Evolutionary conservation across 1,284 basidiomycete species (phyloP).

Genomic region (Leccinum griseonigrum): DNA sequence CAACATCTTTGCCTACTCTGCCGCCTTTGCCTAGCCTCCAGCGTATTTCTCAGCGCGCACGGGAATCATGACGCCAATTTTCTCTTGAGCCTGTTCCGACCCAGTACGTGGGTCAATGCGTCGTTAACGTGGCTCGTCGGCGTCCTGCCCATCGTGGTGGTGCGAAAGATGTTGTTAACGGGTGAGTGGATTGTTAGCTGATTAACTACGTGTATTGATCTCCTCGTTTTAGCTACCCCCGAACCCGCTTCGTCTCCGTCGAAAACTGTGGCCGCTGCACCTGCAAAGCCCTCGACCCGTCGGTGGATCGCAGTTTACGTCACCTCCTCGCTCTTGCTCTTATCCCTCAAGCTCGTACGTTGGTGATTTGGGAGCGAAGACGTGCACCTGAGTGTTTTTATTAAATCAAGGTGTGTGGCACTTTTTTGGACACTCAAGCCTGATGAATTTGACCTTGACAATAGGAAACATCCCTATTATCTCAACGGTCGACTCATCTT

Average conservation of each 20-base stretch:
- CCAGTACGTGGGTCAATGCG: conserved; percentile 31
- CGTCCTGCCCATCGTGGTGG: conserved; percentile 50
- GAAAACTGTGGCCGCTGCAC: conserved; percentile 42
- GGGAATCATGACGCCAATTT: conserved; percentile 12
- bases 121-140: conserved; percentile 37
- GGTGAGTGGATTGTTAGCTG: conserved; percentile 38
- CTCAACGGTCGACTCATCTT: conserved; percentile 67
- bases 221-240: conserved; percentile 39
- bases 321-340: conserved; percentile 41
- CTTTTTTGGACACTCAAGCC: background rate
- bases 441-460: background rate
- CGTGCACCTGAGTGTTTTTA: conserved; percentile 50
- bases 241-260: conserved; percentile 51
- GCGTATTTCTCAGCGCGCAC: conserved; percentile 29
- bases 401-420: conserved; percentile 57
- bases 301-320: conserved; percentile 44
- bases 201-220: conserved; percentile 1
- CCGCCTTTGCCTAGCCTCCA: conserved; percentile 45
- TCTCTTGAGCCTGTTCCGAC: conserved; percentile 23
- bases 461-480: conserved; percentile 67
- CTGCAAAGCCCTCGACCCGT: conserved; percentile 46
- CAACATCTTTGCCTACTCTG: conserved; percentile 51
- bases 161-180: conserved; percentile 53
- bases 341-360: conserved; percentile 42
- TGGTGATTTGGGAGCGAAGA: conserved; percentile 33